These are phyloP conservation scores for Trichosporon asahii DNA, from an alignment of 1,284 basidiomycete species.

Conservation along the genomic window DNA sequence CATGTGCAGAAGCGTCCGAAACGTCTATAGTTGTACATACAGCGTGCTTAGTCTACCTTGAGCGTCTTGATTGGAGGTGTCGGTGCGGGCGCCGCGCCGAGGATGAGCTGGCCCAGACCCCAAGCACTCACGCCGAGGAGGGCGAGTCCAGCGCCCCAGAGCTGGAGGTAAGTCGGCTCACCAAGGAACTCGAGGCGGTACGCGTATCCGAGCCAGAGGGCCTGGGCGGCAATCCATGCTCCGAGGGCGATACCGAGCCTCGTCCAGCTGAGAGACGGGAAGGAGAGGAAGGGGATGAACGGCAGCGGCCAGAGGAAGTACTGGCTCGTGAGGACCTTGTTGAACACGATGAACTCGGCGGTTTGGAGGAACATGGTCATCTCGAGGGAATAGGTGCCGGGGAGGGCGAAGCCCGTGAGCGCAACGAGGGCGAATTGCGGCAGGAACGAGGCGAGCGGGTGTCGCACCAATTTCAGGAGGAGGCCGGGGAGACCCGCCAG, in stretches of 20 bases:
- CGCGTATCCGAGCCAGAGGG: conserved; percentile 76
- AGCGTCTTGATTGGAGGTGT: not conserved
- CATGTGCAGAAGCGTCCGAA: not conserved
- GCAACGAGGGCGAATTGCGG: conserved; percentile 52
- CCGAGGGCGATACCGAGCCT: conserved; percentile 55
- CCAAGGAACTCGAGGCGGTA: conserved; percentile 86
- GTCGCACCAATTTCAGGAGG: conserved; percentile 29
- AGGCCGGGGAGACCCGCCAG: not conserved
- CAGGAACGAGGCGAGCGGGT: conserved; percentile 50
- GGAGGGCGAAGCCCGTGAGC: conserved; percentile 40
- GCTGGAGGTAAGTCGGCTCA: conserved; percentile 62
- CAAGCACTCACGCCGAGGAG: conserved; percentile 65
- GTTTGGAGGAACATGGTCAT: conserved; percentile 84
- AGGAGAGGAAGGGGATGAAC: conserved; percentile 77
- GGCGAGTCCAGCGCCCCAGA: conserved; percentile 74
- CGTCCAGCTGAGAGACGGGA: conserved; percentile 57
- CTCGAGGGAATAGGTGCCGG: conserved; percentile 58
- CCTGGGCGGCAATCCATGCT: conserved; percentile 72
- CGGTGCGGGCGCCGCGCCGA: not conserved
- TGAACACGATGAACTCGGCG: conserved; percentile 84
- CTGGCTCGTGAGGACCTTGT: conserved; percentile 97
- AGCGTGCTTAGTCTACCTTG: not conserved
- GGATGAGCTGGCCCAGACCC: conserved; percentile 12
- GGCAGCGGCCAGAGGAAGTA: conserved; percentile 98
- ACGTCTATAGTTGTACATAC: not conserved